phyloP scores from a whole-genome alignment of 2,329 filamentous ascomycete genomes.

The Fusarium albosuccineum region DNA sequence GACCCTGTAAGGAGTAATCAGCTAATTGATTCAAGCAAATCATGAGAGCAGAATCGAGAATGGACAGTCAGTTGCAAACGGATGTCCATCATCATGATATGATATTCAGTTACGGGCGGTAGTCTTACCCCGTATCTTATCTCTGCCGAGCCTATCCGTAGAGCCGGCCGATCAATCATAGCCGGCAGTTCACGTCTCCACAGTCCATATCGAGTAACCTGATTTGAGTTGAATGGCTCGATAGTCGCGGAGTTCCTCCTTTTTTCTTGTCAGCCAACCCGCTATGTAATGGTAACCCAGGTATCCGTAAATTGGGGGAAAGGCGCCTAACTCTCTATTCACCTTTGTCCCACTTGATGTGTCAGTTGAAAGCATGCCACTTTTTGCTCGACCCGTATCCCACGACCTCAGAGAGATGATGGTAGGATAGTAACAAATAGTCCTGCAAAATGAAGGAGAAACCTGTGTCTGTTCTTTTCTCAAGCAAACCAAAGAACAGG shows the following conservation, averaged over 20 bases:
- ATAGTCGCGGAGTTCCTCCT: neutral
- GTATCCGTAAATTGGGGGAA: too few relatives aligned
- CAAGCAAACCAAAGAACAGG: neutral
- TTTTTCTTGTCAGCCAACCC: neutral
- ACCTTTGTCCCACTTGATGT: too few relatives aligned
- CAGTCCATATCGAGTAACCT: conserved; percentile 30
- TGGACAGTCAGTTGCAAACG: neutral
- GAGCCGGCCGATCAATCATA: conserved; percentile 29
- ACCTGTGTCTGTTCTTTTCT: too few relatives aligned
- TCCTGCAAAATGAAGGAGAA: too few relatives aligned
- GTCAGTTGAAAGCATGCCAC: too few relatives aligned
- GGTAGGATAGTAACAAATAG: too few relatives aligned
- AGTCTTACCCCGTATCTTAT: conserved; percentile 17
- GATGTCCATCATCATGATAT: conserved; percentile 8
- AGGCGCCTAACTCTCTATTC: too few relatives aligned
- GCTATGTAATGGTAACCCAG: neutral
- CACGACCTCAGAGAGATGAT: too few relatives aligned
- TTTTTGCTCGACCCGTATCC: too few relatives aligned
- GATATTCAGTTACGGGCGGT: neutral
- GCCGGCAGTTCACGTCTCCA: conserved; percentile 25
- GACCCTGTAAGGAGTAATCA: neutral
- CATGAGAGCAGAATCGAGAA: conserved; percentile 1
- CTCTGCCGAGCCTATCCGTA: conserved; percentile 12
- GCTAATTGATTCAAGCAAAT: neutral
- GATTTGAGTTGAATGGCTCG: neutral